Conservation (phyloP, 1,284 basidiomycete genomes). For the Veloboletus limbatus region DNA sequence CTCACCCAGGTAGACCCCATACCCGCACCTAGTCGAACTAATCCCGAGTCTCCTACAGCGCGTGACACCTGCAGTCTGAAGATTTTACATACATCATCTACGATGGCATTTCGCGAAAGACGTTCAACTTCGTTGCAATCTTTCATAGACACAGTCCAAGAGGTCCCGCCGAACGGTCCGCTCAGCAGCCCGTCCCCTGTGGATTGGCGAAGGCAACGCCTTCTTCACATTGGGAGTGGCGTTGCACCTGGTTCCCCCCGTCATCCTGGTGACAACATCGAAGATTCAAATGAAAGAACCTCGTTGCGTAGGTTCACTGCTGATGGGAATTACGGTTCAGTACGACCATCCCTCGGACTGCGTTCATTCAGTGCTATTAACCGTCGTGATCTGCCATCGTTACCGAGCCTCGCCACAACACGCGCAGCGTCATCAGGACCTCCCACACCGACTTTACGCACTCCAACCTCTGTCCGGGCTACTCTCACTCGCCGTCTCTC, state of each 20-base stretch:
- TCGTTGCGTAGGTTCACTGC: conserved; percentile 12
- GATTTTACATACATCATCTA: too few species aligned
- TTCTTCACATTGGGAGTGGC: conserved; percentile 29
- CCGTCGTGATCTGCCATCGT: conserved; percentile 10
- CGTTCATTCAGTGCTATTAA: conserved; percentile 16
- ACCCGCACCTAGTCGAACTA: too few species aligned
- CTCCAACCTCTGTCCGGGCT: conserved; percentile 16
- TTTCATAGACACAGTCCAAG: conserved; percentile 9
- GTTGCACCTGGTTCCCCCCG: not conserved
- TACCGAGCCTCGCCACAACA: conserved; percentile 9
- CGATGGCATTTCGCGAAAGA: conserved; percentile 21
- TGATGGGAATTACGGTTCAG: conserved; percentile 21
- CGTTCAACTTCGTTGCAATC: conserved; percentile 25
- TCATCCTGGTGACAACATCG: conserved; percentile 3
- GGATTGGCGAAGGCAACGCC: conserved; percentile 31
- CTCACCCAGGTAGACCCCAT: too few species aligned
- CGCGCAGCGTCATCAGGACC: conserved; percentile 21
- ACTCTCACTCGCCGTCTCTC: conserved; percentile 33
- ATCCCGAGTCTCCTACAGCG: too few species aligned
- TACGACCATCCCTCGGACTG: conserved; percentile 1
- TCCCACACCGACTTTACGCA: conserved; percentile 13
- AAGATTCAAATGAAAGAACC: conserved; percentile 18
- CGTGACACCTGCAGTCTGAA: too few species aligned
- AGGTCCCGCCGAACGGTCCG: conserved; percentile 22
- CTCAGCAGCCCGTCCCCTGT: conserved; percentile 31